Base-by-base conservation (phyloP, 2,329 filamentous ascomycete species). In the Purpureocillium lavendulum region DNA sequence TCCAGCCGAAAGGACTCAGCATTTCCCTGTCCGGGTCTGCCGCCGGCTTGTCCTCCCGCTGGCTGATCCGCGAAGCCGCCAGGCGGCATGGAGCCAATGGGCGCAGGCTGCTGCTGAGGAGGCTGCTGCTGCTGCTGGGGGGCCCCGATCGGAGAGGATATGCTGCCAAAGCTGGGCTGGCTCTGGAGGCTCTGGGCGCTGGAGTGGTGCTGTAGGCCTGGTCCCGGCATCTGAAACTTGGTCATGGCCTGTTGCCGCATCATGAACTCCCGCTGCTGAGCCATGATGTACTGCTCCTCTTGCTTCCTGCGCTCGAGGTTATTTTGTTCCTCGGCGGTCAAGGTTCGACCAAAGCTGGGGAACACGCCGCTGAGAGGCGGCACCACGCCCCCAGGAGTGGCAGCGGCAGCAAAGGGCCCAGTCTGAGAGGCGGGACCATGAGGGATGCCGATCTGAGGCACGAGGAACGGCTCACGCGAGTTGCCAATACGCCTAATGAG, bases 241-340 rank as follows among this genome's bases (percentile, higher is more conserved):
- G 80, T 72, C 43, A 88, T 80, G 7, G 77, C 73, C 54, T 94
- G 88, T 55, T 94, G 88, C 47, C 88, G 85, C 46, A 88, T 84
- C 40, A 96, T 75, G 50, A 87, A 87, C 58, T 98, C 92, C 50
- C 95, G 87, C 61, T 98, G 92, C 32, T 92, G 83, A 34, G 94
- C 92, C 79, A 97, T 94, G 29, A 94, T 72, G 58, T 92, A 95
- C 59, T 98, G 92, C 56, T 98, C 94, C 62, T 98, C 92, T 60
- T 98, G 92, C 68, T 98, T 98, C 38, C 92, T 77, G 39, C 92
- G 79, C 65, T 98, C 92, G 2, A 98, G 70, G 30, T 94, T 94
- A 64, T 98, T 98, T 59, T 98, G 92, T 61, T 98, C 92, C 55
- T 97, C 90, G 0, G 92, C 92, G 8, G 94, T 98, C 50, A 98